phyloP scores from a whole-genome alignment of 495 filamentous ascomycete species.

The Poronia punctata region DNA sequence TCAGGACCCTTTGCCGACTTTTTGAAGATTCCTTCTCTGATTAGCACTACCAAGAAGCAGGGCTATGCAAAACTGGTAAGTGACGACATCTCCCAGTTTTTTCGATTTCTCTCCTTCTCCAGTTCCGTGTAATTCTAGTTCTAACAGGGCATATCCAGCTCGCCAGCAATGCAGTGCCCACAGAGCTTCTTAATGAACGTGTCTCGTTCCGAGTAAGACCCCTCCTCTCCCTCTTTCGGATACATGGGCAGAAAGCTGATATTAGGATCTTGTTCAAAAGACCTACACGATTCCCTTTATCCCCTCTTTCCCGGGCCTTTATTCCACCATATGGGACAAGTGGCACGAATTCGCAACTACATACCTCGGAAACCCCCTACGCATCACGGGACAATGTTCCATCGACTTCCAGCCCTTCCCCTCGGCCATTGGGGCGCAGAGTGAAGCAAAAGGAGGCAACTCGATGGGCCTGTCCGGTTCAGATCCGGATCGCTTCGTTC shows the following conservation, averaged over 20 bases:
- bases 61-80: not conserved
- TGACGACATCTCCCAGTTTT: too few relatives aligned
- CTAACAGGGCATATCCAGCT: too few relatives aligned
- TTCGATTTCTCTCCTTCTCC: too few relatives aligned
- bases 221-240: too few relatives aligned
- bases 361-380: not conserved
- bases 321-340: not conserved
- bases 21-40: not conserved
- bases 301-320: not conserved
- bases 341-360: not conserved
- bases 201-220: too few relatives aligned
- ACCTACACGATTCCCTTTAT: too few relatives aligned
- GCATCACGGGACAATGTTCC: slow-evolving; percentile 4
- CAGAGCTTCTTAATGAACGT: too few relatives aligned
- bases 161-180: too few relatives aligned
- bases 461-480: slow-evolving; percentile 1
- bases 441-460: slow-evolving; percentile 7
- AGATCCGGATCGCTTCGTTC: slow-evolving; percentile 6
- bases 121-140: too few relatives aligned
- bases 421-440: not conserved
- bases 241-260: too few relatives aligned
- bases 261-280: too few relatives aligned
- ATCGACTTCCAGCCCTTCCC: slow-evolving; percentile 10
- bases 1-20: slow-evolving; percentile 4
- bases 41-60: not conserved